Base-by-base conservation (phyloP, 2,329 filamentous ascomycete species). In the Paecilomyces sp. region DNA sequence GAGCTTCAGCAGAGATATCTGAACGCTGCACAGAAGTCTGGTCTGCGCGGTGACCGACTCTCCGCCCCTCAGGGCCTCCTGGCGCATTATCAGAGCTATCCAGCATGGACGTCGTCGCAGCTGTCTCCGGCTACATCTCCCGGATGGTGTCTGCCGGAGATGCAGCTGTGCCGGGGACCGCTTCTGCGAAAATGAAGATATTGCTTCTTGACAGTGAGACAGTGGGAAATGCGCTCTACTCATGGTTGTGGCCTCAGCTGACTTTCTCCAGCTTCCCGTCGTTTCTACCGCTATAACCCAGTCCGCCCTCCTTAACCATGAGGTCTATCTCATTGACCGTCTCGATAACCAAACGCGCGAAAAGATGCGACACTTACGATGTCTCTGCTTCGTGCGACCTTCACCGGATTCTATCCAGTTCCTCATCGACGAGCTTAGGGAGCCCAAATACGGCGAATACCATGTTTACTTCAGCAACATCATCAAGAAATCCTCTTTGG, bases 381-480 rank as follows among this genome's bases (percentile, higher is more conserved):
- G 94, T 74, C 79, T 97, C 30, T 97, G 92, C 72, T 93, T 99
- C 67, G 85, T 99, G 55, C 88, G 95, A 50, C 94, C 94, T 7
- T 96, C 93, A 0, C 84, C 93, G 12, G 91, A 95, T 66, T 95
- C 93, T 4, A 92, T 97, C 70, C 92, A 99, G 72, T 85, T 90
- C 63, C 84, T 99, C 57, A 93, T 99, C 66, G 94, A 99, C 70
- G 94, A 99, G 79, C 83, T 99, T 59, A 85, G 94, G 62, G 93
- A 97, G 56, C 95, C 94, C 3, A 97, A 92, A 73, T 99, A 99
- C 68, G 93, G 94, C 65, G 94, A 99, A 78, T 99, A 99, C 77
- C 87, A 96, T 71, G 84, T 99, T 59, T 97, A 95, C 76, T 96
- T 99, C 75, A 97, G 92, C 80, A 99, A 99, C 74, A 89, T 99